Evolutionary conservation across 352 stramenopile genomes (phyloP).

Genomic region (Globisporangium spinosum): DNA sequence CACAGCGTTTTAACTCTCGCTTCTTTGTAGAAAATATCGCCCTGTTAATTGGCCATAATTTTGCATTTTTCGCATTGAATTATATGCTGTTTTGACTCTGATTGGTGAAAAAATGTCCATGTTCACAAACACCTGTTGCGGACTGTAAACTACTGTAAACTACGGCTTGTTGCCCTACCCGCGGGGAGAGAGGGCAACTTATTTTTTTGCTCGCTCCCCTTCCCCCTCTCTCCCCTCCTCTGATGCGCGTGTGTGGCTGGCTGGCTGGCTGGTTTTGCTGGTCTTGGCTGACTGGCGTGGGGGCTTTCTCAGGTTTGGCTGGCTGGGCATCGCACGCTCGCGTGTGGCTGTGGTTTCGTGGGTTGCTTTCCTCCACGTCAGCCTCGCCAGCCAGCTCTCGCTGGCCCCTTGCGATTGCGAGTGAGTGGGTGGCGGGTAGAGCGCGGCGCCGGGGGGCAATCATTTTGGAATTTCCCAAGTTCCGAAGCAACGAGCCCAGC

Average conservation of each 20-base stretch:
- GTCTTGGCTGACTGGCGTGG: not conserved
- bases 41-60: too few relatives aligned
- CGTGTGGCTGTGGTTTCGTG: constrained; percentile 3
- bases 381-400: not conserved
- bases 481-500: constrained; percentile 30
- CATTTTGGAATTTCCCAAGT: constrained; percentile 85
- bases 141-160: not conserved
- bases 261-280: not conserved
- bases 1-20: too few relatives aligned
- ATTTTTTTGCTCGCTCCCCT: too few relatives aligned
- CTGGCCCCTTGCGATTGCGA: not conserved
- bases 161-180: not conserved
- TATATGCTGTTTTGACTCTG: too few relatives aligned
- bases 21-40: too few relatives aligned
- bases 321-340: not conserved
- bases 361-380: not conserved
- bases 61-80: too few relatives aligned
- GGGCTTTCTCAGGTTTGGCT: not conserved
- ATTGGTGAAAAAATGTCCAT: too few relatives aligned
- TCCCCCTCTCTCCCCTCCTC: not conserved
- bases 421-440: constrained; percentile 8
- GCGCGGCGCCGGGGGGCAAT: constrained; percentile 13
- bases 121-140: too few relatives aligned
- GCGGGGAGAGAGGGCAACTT: not conserved
- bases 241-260: not conserved